phyloP scores from a whole-genome alignment of 75 land plant genomes.

The Pinus taeda region DNA sequence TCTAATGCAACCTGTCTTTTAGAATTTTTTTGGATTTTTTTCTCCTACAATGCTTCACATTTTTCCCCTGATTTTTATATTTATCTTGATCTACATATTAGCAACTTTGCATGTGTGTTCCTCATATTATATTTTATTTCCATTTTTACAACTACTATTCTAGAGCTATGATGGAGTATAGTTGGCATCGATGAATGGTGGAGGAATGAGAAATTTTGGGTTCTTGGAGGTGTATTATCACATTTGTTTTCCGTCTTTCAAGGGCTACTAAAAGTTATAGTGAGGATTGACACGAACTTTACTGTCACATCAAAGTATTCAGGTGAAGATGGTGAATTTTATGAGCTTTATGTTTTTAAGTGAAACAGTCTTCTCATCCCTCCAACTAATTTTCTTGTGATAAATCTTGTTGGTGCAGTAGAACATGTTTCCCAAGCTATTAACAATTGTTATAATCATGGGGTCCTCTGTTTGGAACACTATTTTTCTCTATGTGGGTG shows the following conservation, averaged over 20 bases:
- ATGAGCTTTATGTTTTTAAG: constrained; percentile 80
- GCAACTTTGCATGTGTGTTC: constrained; percentile 86
- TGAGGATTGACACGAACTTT: too few relatives aligned
- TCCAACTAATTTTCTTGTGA: constrained; percentile 65
- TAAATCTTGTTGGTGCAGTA: constrained; percentile 76
- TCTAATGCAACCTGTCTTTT: background rate
- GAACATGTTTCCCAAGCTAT: constrained; percentile 79
- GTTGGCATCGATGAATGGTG: constrained; percentile 98
- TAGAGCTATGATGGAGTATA: constrained; percentile 90
- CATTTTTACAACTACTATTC: constrained; percentile 86
- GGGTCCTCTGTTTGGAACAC: constrained; percentile 85
- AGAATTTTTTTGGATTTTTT: background rate
- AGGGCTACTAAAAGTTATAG: too few relatives aligned
- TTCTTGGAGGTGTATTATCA: constrained; percentile 75
- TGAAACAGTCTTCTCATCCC: constrained; percentile 81
- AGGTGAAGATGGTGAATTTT: constrained; percentile 85
- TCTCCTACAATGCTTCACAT: background rate
- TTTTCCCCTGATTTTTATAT: background rate
- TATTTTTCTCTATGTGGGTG: constrained; percentile 76
- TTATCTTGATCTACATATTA: constrained; percentile 61
- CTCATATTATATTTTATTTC: constrained; percentile 26
- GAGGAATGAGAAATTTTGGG: constrained; percentile 99
- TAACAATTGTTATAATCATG: constrained; percentile 82
- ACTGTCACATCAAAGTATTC: constrained; percentile 17
- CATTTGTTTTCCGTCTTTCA: too few relatives aligned